Base-by-base conservation (phyloP, 2,329 filamentous ascomycete genomes). In the Ophiostoma himal-ulmi region DNA sequence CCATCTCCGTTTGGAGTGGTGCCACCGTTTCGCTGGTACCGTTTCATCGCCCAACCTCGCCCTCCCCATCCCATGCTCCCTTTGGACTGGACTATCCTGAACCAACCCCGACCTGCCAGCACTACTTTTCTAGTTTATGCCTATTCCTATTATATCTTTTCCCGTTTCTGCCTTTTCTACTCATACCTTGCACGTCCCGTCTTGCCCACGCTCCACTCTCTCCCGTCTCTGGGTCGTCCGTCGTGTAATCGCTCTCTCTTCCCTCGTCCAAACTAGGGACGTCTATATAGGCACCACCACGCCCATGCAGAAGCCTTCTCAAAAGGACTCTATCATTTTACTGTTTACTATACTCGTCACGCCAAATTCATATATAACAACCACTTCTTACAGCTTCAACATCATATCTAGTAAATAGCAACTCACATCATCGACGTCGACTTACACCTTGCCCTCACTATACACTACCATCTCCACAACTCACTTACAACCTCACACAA, bases 21-120 rank as follows among this genome's bases (percentile, higher is more conserved):
- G 44, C 22, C 22, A 57, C 52, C 52, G 52, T 57, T 57, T 54
- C 8, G 52, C 52, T 26, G 52, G n/a, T 11, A 57, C 22, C 60
- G 34, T 64, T 64, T 30, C 60, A 26, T 57, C 60, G 34, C 60
- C 60, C 60, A 37, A 37, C 60, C 26, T 30, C 30, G 10, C 30
- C 60, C 34, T 30, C 57, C 26, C 57, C 13, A n/a, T 14, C 10
- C 54, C 54, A 5, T 3, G 13, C 44, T 6, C 26, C 57, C 57
- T 26, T 14, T 30, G 26, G 26, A 60, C n/a, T 30, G 30, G n/a
- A 10, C 52, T 26, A 62, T 62, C 34, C 10, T 37, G 14, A 34
- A 13, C 60, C 60, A 64, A 64, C 60, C 60, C 34, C 34, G 60
- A 11, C 26, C 60, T 65, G 62, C 62, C 62, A 65, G 36, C 62